phyloP scores from a whole-genome alignment of 164 flowering plant genomes.

The Hamamelis virginiana region DNA sequence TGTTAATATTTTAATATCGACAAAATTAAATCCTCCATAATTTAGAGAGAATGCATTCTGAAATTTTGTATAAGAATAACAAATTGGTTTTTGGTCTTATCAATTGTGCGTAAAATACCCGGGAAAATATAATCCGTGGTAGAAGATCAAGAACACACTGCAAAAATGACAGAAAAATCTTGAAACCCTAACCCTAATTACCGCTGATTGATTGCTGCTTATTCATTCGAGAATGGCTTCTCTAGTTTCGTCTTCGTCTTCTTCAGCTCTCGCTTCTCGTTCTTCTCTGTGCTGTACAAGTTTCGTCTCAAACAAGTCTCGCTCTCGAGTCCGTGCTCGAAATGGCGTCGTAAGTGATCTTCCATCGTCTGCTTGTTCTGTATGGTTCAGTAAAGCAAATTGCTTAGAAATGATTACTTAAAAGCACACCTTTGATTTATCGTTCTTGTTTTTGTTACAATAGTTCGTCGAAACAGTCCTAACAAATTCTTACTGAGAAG shows the following conservation, averaged over 20 bases:
- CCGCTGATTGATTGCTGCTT: neutral
- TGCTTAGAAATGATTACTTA: neutral
- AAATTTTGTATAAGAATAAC: too few relatives aligned
- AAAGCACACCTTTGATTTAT: too few relatives aligned
- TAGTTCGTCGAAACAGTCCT: too few relatives aligned
- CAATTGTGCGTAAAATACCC: too few relatives aligned
- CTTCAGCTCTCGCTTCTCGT: neutral
- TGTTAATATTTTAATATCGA: too few relatives aligned
- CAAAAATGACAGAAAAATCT: neutral
- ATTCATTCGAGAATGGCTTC: conserved; percentile 1
- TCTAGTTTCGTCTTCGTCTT: neutral
- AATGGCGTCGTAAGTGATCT: conserved; percentile 17
- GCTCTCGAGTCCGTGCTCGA: conserved; percentile 14
- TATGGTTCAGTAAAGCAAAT: neutral
- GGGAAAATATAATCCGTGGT: too few relatives aligned
- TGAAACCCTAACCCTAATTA: neutral
- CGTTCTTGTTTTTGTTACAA: too few relatives aligned
- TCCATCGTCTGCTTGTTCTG: neutral
- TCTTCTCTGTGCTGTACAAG: conserved; percentile 4
- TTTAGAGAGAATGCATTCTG: too few relatives aligned
- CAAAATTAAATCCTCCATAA: too few relatives aligned
- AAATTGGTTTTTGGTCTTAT: too few relatives aligned
- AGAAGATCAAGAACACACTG: too few relatives aligned
- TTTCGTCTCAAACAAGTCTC: conserved; percentile 11
- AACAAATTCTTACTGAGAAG: too few relatives aligned